phyloP scores from a whole-genome alignment of 805 yeast genomes.

The Zygosaccharomyces kombuchaensis region DNA sequence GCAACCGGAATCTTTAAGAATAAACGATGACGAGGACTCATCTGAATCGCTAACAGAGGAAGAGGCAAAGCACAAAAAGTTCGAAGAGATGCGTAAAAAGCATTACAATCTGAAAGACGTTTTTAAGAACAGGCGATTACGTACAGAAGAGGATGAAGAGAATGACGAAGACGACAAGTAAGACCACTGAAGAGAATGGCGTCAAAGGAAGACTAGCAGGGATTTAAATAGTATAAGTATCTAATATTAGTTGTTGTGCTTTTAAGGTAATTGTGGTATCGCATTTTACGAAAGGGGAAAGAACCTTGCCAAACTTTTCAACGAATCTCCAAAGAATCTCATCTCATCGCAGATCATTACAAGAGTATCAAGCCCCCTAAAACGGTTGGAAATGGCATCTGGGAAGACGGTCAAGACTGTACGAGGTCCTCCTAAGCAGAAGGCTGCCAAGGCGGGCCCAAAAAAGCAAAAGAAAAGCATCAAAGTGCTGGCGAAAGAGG shows the following conservation, averaged over 20 bases:
- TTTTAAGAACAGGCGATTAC: conserved; percentile 26
- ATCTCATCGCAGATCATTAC: conserved; percentile 1
- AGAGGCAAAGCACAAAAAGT: conserved; percentile 59
- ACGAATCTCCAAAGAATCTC: neutral
- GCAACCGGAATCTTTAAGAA: neutral
- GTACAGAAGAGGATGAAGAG: conserved; percentile 24
- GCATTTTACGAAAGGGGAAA: no score
- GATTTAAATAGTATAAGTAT: neutral
- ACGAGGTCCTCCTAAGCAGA: neutral
- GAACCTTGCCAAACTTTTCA: conserved; percentile 2
- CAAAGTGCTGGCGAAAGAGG: conserved; percentile 17
- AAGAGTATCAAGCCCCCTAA: no score
- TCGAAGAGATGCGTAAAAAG: conserved; percentile 73
- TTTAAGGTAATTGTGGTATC: neutral
- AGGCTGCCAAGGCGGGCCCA: neutral
- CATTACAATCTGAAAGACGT: conserved; percentile 65
- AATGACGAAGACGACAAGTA: conserved; percentile 25
- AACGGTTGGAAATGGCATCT: conserved; percentile 2
- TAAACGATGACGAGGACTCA: neutral
- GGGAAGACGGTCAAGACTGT: neutral
- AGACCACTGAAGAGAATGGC: neutral
- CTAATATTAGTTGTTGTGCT: conserved; percentile 4
- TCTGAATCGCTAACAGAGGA: conserved; percentile 1
- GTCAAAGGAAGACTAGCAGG: neutral
- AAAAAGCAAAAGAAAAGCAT: conserved; percentile 18